Evolutionary conservation across 768 basidiomycete genomes (phyloP).

Genomic region (Lactarius vividus): DNA sequence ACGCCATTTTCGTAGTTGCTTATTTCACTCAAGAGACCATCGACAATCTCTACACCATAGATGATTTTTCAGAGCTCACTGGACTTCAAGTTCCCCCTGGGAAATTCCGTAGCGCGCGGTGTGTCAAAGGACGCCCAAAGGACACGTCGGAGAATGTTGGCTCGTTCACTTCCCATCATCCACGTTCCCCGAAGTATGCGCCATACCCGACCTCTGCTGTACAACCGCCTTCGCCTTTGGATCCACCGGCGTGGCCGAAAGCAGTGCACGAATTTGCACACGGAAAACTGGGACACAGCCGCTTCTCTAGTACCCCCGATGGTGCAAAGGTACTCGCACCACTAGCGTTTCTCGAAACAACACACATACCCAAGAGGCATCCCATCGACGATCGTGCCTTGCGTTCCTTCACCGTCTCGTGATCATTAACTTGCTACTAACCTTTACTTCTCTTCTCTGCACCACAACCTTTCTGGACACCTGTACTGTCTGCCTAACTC

Average conservation of each 20-base stretch:
- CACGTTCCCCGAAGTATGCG: constrained; percentile 21
- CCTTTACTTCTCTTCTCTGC: constrained; percentile 6
- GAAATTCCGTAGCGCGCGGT: constrained; percentile 36
- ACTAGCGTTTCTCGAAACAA: constrained; percentile 57
- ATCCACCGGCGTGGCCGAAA: constrained; percentile 25
- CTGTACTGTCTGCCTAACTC: constrained; percentile 13
- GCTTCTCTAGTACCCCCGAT: constrained; percentile 21
- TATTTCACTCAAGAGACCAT: constrained; percentile 39
- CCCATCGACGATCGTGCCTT: constrained; percentile 69
- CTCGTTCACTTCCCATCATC: constrained; percentile 19
- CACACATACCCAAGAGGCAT: constrained; percentile 61
- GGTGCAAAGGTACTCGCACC: constrained; percentile 48
- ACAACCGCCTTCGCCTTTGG: constrained; percentile 23
- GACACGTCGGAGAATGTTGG: constrained; percentile 13
- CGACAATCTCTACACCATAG: constrained; percentile 33
- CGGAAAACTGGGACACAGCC: constrained; percentile 27
- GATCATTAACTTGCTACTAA: constrained; percentile 11
- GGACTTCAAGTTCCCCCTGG: constrained; percentile 35
- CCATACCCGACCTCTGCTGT: constrained; percentile 18
- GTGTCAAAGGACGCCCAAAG: constrained; percentile 32
- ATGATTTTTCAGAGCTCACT: constrained; percentile 36
- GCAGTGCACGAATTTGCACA: constrained; percentile 20
- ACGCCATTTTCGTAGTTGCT: constrained; percentile 34
- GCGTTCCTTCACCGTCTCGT: constrained; percentile 49
- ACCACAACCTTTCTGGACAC: constrained; percentile 21